Evolutionary conservation across 768 basidiomycete genomes (phyloP), one percentile per base, ranked within the genome.

Genomic region (Psilocybe cubensis): DNA sequence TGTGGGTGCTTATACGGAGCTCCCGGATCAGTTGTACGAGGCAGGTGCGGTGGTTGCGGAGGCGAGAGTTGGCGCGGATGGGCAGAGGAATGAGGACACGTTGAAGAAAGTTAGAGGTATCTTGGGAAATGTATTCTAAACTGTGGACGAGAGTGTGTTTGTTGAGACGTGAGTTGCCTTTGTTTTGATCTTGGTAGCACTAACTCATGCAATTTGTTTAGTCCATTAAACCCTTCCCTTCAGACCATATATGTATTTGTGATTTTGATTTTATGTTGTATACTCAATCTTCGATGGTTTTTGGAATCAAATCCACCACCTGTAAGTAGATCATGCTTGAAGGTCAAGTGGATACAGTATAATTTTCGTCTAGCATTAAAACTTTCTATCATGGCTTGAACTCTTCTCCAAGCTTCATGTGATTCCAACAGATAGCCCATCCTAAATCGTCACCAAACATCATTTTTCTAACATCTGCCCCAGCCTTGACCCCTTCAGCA

Each of bases 11-110:
- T 63, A 65, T n/a, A 56, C 46, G 4, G 63, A 67, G 56, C 56
- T 78, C 28, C 75, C 76, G 2, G 56, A 61, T 6, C 44, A 57
- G 14, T 60, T 78, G 50, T 68, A 63, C 58, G 71, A 76, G 61
- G 58, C 76, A 28, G 56, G 63, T 20, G 74, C 72, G 11, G 54
- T 75, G 38, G 68, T 71, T 10, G 59, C 72, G 52, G 74, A 78
- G 59, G 76, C 71, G 1, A 67, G 73, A 55, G 68, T 66, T 2
- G 68, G 52, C 11, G 25, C 28, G 14, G 50, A 49, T 6, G 68
- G 57, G 18, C 67, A 57, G 23, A 68, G 62, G 27, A 68, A 74
- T 58, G 59, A 67, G 6, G 60, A 60, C 18, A 65, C 72, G 23
- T 54, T 75, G 54, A 52, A 38, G 17, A 69, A 65, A 47, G 71